Conservation (phyloP, 2,329 filamentous ascomycete species). For the Metarhizium rileyi region DNA sequence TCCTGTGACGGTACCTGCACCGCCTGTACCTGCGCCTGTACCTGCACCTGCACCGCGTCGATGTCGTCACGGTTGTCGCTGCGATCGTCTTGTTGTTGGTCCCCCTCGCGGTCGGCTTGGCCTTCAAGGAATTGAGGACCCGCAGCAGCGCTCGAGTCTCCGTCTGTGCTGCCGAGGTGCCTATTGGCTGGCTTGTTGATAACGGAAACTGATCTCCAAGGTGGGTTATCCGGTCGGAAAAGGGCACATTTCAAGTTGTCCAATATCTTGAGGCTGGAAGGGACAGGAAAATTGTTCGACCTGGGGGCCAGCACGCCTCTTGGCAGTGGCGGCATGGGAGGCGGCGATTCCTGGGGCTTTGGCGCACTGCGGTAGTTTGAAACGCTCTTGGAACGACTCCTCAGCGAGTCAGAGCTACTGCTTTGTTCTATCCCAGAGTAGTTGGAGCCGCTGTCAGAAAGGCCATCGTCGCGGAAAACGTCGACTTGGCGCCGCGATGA, state of each 20-base stretch:
- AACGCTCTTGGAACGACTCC: constrained; percentile 12
- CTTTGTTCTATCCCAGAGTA: not conserved
- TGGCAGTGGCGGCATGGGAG: constrained; percentile 1
- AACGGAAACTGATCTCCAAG: constrained; percentile 3
- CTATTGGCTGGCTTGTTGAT: constrained; percentile 2
- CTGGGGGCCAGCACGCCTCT: constrained; percentile 5
- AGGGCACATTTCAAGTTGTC: constrained; percentile 6
- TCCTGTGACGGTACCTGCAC: no score
- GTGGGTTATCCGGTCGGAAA: not conserved
- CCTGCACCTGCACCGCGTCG: no score
- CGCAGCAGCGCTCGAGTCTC: not conserved
- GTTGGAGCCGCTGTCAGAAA: constrained; percentile 1
- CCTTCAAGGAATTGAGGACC: not conserved
- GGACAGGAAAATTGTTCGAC: constrained; percentile 7
- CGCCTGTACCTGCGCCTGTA: no score
- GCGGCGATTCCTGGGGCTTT: not conserved
- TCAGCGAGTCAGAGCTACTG: constrained; percentile 2
- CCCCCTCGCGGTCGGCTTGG: not conserved
- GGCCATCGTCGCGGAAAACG: constrained; percentile 16
- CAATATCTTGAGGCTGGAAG: constrained; percentile 4
- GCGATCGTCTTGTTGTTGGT: not conserved
- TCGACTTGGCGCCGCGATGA: constrained; percentile 21
- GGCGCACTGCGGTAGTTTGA: constrained; percentile 4
- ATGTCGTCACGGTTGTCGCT: not conserved
- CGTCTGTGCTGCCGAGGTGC: not conserved